Evolutionary conservation across 495 filamentous ascomycete species (phyloP), one percentile per base, ranked within the genome.

Genomic region (Tuber microsphaerosporum): DNA sequence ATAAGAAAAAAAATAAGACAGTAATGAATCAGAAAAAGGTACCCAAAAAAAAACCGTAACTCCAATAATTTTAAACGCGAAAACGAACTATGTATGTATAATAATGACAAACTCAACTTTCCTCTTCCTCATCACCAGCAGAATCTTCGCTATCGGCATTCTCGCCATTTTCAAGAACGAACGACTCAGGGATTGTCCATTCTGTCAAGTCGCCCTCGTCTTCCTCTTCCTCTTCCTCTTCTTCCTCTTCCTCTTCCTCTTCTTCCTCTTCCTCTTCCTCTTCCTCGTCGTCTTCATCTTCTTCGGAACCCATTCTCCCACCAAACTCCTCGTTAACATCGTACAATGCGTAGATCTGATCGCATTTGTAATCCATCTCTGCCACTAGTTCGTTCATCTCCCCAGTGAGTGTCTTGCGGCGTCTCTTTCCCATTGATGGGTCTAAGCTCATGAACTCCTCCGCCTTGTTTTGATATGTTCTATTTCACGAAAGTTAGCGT

Each of bases 261-360:
- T 37, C 73, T 41, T 41, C 39, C 34, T 72, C 74, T 10, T 73
- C 31, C 20, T 22, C 72, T 20, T 73, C 46, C 5, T 39, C 22
- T 20, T 34, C 31, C n/a, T 20, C 74, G 4, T 72, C 75, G 2
- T 37, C 43, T 17, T 51, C 69, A 8, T 72, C 76, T 20, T 78
- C 77, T 44, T 70, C 68, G 2, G 76, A 74, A 74, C 78, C 72
- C 37, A 48, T 76, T 19, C 61, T 68, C 46, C 69, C 75, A 17
- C 61, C 56, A 70, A 83, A 79, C 71, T 81, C 93, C 82, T 97
- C 94, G 14, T 97, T 87, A 12, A 97, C 93, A 81, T 98, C 94
- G 76, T 96, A 93, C 10, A 97, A 86, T 12, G 89, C 87, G 82
- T 97, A 97, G 65, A 97, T 90, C 82, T 96, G 92, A 75, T 94